Percentiles rank a stretch among this genome's conserved stretches.
These are phyloP conservation scores for Diaporthe citriasiana DNA, from an alignment of 2,329 filamentous ascomycete species.

Conservation along the genomic window DNA sequence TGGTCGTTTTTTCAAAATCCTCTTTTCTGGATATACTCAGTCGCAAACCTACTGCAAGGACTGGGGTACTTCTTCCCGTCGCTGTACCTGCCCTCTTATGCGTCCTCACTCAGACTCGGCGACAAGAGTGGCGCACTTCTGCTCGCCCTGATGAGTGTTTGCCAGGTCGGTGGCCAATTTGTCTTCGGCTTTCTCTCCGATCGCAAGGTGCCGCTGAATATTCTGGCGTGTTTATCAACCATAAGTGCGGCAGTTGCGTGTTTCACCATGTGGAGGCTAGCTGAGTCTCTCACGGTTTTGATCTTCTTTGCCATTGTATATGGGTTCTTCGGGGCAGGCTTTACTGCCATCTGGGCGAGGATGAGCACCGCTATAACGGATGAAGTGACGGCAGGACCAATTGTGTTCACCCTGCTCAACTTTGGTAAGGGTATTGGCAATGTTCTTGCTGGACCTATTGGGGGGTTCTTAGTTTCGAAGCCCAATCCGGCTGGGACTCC, in stretches of 20 bases:
- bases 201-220: conserved; percentile 54
- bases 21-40: conserved; percentile 65
- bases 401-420: conserved; percentile 10
- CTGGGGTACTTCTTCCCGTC: conserved; percentile 68
- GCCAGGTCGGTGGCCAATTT: conserved; percentile 64
- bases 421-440: conserved; percentile 15
- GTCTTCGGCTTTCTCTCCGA: conserved; percentile 66
- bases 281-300: conserved; percentile 59
- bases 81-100: conserved; percentile 65
- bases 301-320: conserved; percentile 67
- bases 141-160: conserved; percentile 63
- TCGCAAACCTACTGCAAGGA: conserved; percentile 65
- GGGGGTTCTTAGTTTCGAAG: background rate
- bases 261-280: conserved; percentile 65
- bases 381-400: conserved; percentile 9
- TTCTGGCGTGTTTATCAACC: conserved; percentile 62
- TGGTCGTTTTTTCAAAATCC: conserved; percentile 58
- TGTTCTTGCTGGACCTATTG: conserved; percentile 3
- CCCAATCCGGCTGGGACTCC: background rate
- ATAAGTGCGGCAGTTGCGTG: conserved; percentile 59
- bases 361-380: conserved; percentile 23
- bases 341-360: conserved; percentile 44
- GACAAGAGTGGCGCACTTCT: conserved; percentile 56
- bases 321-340: conserved; percentile 68
- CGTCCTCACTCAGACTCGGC: conserved; percentile 50